Evolutionary conservation across 192 early-diverging fungal genomes (phyloP).

Genomic region (Rhizoclosmatium globosum): DNA sequence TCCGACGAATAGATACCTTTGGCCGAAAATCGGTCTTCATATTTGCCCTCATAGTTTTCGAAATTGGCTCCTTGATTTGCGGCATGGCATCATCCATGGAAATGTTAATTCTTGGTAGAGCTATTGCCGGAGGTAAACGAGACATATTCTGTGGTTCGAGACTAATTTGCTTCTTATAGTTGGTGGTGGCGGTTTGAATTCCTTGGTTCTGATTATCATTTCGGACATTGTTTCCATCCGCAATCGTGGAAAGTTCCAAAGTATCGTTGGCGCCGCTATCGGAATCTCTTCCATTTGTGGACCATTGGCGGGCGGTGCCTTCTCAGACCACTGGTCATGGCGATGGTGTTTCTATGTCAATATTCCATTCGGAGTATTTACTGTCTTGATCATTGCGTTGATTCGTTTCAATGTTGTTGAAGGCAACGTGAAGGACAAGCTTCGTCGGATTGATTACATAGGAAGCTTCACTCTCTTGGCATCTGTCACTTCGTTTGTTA

Average conservation of each 20-base stretch:
- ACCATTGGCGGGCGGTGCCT: slow-evolving; percentile 85
- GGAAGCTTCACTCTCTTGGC: slow-evolving; percentile 50
- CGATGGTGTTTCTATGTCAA: slow-evolving; percentile 70
- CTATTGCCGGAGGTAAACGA: slow-evolving; percentile 63
- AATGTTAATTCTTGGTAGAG: slow-evolving; percentile 73
- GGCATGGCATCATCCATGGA: slow-evolving; percentile 51
- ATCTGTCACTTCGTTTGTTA: slow-evolving; percentile 23
- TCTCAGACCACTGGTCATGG: slow-evolving; percentile 67
- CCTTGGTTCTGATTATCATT: slow-evolving; percentile 72
- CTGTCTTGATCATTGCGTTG: slow-evolving; percentile 58
- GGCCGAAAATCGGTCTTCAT: slow-evolving; percentile 60
- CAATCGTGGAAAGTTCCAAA: slow-evolving; percentile 42
- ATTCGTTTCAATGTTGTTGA: slow-evolving; percentile 65
- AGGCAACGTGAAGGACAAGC: slow-evolving; percentile 65
- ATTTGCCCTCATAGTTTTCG: slow-evolving; percentile 74
- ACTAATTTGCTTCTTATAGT: slow-evolving; percentile 31
- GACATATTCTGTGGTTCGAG: too few species aligned
- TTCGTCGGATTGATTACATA: slow-evolving; percentile 71
- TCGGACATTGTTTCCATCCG: slow-evolving; percentile 32
- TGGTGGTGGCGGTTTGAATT: slow-evolving; percentile 83
- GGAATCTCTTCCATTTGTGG: slow-evolving; percentile 82
- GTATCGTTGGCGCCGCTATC: slow-evolving; percentile 78
- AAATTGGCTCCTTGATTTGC: slow-evolving; percentile 77
- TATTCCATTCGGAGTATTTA: slow-evolving; percentile 80
- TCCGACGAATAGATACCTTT: slow-evolving; percentile 24